Evolutionary conservation across 495 filamentous ascomycete species (phyloP).

Genomic region (Podospora didyma): DNA sequence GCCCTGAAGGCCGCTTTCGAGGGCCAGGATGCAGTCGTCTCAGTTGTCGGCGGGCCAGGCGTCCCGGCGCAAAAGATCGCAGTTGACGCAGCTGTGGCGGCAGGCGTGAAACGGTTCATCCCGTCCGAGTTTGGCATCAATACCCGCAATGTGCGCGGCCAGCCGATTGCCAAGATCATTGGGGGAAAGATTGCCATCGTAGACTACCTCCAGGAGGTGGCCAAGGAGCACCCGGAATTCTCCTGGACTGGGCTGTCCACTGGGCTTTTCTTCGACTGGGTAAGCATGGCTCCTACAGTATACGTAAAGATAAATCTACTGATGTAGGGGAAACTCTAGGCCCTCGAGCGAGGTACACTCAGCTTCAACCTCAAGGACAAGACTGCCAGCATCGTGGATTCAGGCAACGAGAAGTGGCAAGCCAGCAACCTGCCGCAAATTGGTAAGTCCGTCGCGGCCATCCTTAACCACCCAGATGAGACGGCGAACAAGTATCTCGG

Average conservation of each 20-base stretch:
- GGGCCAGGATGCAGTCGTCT: conserved; percentile 57
- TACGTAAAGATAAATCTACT: background rate
- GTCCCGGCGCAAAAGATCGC: conserved; percentile 42
- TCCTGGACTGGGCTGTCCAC: conserved; percentile 49
- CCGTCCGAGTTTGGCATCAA: conserved; percentile 62
- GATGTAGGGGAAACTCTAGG: conserved; percentile 21
- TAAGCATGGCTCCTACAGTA: too few relatives aligned
- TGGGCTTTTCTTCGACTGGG: conserved; percentile 51
- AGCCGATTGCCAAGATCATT: conserved; percentile 40
- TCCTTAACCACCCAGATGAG: conserved; percentile 47
- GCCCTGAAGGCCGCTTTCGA: conserved; percentile 45
- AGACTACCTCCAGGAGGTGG: conserved; percentile 45
- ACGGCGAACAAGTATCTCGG: conserved; percentile 52
- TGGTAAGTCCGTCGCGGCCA: conserved; percentile 43
- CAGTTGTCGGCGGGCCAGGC: conserved; percentile 35
- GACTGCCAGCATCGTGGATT: conserved; percentile 47
- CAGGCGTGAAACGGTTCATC: conserved; percentile 58
- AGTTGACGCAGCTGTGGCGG: conserved; percentile 57
- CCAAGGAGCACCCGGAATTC: conserved; percentile 33
- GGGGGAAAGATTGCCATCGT: conserved; percentile 45
- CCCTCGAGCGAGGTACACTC: conserved; percentile 32
- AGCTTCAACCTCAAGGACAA: conserved; percentile 42
- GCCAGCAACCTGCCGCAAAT: conserved; percentile 45
- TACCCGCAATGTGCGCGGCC: conserved; percentile 28
- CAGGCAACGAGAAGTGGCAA: conserved; percentile 48